Evolutionary conservation across 2,329 filamentous ascomycete species (phyloP), one percentile per base, ranked within the genome.

Genomic region (Alternaria tenuissima): DNA sequence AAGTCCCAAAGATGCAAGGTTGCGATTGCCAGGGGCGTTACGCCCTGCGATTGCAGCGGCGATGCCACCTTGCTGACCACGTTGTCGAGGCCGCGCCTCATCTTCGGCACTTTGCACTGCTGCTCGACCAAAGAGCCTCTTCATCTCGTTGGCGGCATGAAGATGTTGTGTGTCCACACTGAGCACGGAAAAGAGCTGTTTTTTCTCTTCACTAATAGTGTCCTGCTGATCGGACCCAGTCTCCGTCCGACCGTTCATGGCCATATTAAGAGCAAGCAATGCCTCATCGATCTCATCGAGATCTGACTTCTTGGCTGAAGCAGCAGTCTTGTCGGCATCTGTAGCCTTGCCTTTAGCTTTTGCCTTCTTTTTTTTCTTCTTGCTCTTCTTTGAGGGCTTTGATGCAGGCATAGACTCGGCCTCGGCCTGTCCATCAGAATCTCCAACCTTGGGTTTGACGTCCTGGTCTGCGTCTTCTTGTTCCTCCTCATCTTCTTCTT

Each of bases 61-160:
- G 18, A 89, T 79, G 59, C 90, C 88, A 8, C 87, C 81, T 47
- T 87, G 81, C 58, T 84, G 83, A 7, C 87, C 56, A 83, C 87
- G 65, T 81, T 82, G 80, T 57, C 85, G 80, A 30, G 81, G 80
- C 26, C 61, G 65, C 34, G 81, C 79, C 47, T 85, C 83, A 43
- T 88, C 85, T 52, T 86, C 82, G 42, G 80, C 76, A 30, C 80
- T 82, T 67, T 90, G 87, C 11, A 90, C 71, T 22, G 88, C 88
- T 26, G 87, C 85, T 63, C 85, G 86, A 5, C 90, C 90, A 75
- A 92, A 92, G 0, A 92, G 80, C 65, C 85, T 87, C 58, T 88
- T 90, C 93, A 99, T 97, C 81, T 99, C 95, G 72, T 97, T 96
- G 36, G 90, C 84, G 7, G 92, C 92, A 74, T 94, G 94, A 11